A percentile compares a stretch with the other conserved stretches of the same genome.
Conservation (phyloP, 2,329 filamentous ascomycete genomes). For the Paecilomyces dactylethromorphus region DNA sequence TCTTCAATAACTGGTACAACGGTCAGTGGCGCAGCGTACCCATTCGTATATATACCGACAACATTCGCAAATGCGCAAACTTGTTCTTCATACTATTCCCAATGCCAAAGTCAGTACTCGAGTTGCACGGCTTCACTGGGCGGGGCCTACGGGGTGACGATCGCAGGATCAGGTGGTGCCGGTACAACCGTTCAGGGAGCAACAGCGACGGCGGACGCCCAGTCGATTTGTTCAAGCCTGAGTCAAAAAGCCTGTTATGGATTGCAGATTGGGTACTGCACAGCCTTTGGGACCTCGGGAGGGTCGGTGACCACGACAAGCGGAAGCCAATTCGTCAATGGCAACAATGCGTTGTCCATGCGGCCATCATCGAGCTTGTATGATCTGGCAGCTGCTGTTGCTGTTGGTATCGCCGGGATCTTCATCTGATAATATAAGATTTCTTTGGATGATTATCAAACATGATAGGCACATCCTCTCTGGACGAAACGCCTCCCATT, state of each 20-base stretch:
- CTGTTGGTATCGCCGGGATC: constrained; percentile 41
- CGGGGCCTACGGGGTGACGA: constrained; percentile 46
- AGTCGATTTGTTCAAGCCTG: constrained; percentile 40
- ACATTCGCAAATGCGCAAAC: constrained; percentile 45
- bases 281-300: constrained; percentile 24
- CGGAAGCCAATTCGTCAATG: constrained; percentile 14
- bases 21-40: constrained; percentile 45
- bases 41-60: constrained; percentile 49
- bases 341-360: constrained; percentile 15
- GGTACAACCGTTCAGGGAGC: constrained; percentile 44
- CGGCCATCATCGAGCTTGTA: constrained; percentile 31
- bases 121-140: constrained; percentile 40
- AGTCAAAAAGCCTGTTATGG: constrained; percentile 44
- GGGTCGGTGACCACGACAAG: constrained; percentile 5
- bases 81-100: constrained; percentile 50
- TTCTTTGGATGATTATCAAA: background rate
- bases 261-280: constrained; percentile 42
- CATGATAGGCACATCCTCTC: background rate
- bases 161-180: constrained; percentile 40
- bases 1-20: constrained; percentile 30
- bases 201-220: constrained; percentile 34
- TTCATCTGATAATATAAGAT: constrained; percentile 25
- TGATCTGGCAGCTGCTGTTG: constrained; percentile 34
- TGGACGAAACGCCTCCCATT: background rate
- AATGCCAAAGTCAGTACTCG: constrained; percentile 43